Evolutionary conservation across 2,329 filamentous ascomycete species (phyloP), one percentile per base, ranked within the genome.

Genomic region (Kalaharituber pfeilii): DNA sequence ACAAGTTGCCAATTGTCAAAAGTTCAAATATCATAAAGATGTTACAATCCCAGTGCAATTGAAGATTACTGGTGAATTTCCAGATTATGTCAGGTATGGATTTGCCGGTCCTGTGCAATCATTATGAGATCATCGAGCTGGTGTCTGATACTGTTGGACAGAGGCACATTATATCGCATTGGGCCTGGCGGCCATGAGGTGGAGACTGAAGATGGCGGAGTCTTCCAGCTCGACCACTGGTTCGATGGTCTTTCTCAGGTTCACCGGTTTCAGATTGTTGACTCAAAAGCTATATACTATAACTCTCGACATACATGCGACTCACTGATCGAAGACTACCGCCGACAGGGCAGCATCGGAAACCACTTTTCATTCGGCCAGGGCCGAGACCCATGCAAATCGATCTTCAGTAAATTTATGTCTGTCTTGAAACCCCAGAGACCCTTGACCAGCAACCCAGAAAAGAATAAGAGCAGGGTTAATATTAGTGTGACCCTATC

Each of bases 211-310:
- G 71, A 72, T 2, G 78, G 79, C n/a, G 69, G 68, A 13, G 76
- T 72, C 0, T 80, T 80, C 62, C 70, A 73, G 28, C 72, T 81
- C 11, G 76, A 73, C 1, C 84, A 91, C 66, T 91, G 85, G 85
- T 91, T 91, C 61, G 86, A 91, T 65, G 82, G 82, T 5, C 79
- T 86, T 56, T 75, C 78, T 2, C 77, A 84, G 53, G 72, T 78
- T 1, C 83, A 89, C 68, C 78, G 77, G 26, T 89, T 89, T 65
- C 74, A 85, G 55, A 82, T 89, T 28, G 62, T 78, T 2, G 65
- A 73, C 0, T 58, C 71, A 0, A 62, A 64, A 1, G 62, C 67
- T 2, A 81, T 88, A 2, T 70, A 74, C 24, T 89, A 89, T 66
- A 81, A 81, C 5, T 91, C 84, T 1, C 74, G 82, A 9, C 74